These are phyloP conservation scores for Quercus phellos DNA, from an alignment of 331 rosid genomes.

Conservation along the genomic window DNA sequence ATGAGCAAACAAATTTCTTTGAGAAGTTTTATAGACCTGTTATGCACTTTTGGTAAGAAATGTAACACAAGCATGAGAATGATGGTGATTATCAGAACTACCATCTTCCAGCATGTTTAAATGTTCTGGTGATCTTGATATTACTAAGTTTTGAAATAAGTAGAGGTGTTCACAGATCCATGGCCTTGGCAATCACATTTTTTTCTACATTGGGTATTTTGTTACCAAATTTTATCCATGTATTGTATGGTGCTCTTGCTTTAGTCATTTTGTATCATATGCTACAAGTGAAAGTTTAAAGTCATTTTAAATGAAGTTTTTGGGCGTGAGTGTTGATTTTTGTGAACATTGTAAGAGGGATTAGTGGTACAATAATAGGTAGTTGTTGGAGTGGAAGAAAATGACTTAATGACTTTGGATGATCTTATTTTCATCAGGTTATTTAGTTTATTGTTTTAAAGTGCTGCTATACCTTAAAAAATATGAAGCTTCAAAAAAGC, in stretches of 20 bases:
- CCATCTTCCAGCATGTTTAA: not conserved
- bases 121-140: not conserved
- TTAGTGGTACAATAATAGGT: too few relatives aligned
- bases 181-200: not conserved
- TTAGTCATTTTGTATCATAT: not conserved
- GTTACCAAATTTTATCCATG: not conserved
- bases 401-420: too few relatives aligned
- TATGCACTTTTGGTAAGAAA: not conserved
- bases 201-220: not conserved
- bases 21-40: not conserved
- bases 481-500: too few relatives aligned
- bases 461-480: too few relatives aligned
- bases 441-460: too few relatives aligned
- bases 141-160: not conserved
- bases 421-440: too few relatives aligned
- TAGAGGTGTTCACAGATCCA: not conserved
- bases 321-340: too few relatives aligned
- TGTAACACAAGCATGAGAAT: not conserved
- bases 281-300: not conserved
- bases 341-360: not conserved
- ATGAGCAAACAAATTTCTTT: not conserved
- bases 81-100: not conserved
- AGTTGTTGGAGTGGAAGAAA: too few relatives aligned
- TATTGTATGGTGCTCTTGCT: not conserved
- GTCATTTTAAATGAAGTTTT: not conserved